phyloP scores from a whole-genome alignment of 495 filamentous ascomycete genomes.

The Amphirosellinia nigrospora region DNA sequence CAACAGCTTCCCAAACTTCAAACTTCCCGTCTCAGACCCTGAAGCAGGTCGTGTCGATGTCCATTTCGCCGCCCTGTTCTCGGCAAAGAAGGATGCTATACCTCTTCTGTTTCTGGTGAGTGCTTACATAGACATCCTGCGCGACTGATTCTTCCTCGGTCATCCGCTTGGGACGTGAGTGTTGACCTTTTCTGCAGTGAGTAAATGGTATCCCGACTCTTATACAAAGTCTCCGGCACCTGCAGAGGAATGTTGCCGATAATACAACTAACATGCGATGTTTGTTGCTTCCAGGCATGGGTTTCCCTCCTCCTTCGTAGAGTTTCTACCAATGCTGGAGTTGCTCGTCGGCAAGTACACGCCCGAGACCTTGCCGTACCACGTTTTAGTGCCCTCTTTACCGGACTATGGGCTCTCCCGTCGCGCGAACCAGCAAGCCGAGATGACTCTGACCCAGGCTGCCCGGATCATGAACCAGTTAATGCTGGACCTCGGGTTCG shows the following conservation, averaged over 20 bases:
- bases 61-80: slow-evolving; percentile 70
- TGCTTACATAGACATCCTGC: slow-evolving; percentile 45
- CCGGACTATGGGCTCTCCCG: slow-evolving; percentile 69
- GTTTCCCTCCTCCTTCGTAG: slow-evolving; percentile 59
- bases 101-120: slow-evolving; percentile 59
- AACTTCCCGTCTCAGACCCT: slow-evolving; percentile 52
- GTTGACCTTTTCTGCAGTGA: slow-evolving; percentile 8
- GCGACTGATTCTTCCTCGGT: slow-evolving; percentile 60
- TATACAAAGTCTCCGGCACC: neutral
- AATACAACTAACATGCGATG: slow-evolving; percentile 2
- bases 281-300: slow-evolving; percentile 31
- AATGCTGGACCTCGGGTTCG: slow-evolving; percentile 66
- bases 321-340: slow-evolving; percentile 54
- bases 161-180: neutral
- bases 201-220: slow-evolving; percentile 11
- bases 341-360: slow-evolving; percentile 58
- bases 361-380: slow-evolving; percentile 64
- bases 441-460: slow-evolving; percentile 52
- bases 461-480: slow-evolving; percentile 61
- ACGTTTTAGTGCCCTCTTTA: slow-evolving; percentile 69
- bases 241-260: neutral
- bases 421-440: slow-evolving; percentile 52
- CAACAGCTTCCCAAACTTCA: slow-evolving; percentile 71
- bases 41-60: slow-evolving; percentile 48
- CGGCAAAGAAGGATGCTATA: slow-evolving; percentile 61